Percentiles rank a stretch among this genome's conserved stretches.
phyloP scores from a whole-genome alignment of 495 filamentous ascomycete genomes.

The Xylona heveae region DNA sequence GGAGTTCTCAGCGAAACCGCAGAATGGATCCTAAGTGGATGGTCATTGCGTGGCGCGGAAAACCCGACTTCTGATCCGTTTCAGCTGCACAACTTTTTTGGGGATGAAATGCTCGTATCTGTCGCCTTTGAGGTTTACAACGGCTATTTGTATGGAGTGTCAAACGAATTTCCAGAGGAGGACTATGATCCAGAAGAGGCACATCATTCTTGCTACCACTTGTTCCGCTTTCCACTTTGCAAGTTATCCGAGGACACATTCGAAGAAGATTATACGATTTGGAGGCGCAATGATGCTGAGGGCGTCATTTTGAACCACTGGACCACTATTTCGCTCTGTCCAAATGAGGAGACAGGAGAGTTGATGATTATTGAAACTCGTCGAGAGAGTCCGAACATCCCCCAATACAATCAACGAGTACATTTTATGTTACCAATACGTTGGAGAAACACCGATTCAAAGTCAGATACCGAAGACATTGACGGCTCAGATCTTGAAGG shows the following conservation, averaged over 20 bases:
- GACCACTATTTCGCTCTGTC: constrained; percentile 42
- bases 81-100: constrained; percentile 27
- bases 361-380: constrained; percentile 47
- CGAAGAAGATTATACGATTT: constrained; percentile 20
- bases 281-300: constrained; percentile 46
- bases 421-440: too few species aligned
- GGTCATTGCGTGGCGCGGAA: constrained; percentile 18
- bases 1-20: constrained; percentile 26
- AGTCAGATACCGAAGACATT: too few species aligned
- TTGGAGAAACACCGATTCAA: too few species aligned
- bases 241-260: constrained; percentile 14
- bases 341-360: constrained; percentile 36
- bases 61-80: too few species aligned
- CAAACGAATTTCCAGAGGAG: constrained; percentile 43
- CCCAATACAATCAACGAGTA: too few species aligned
- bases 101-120: constrained; percentile 41
- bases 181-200: constrained; percentile 47
- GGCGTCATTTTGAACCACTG: constrained; percentile 63
- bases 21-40: constrained; percentile 42
- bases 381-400: too few species aligned
- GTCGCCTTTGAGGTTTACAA: constrained; percentile 53
- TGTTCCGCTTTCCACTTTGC: constrained; percentile 37
- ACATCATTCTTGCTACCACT: constrained; percentile 52
- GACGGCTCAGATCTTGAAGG: too few species aligned
- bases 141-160: constrained; percentile 50